Conservation (phyloP, 306 rosid species). For the Cicer arietinum region DNA sequence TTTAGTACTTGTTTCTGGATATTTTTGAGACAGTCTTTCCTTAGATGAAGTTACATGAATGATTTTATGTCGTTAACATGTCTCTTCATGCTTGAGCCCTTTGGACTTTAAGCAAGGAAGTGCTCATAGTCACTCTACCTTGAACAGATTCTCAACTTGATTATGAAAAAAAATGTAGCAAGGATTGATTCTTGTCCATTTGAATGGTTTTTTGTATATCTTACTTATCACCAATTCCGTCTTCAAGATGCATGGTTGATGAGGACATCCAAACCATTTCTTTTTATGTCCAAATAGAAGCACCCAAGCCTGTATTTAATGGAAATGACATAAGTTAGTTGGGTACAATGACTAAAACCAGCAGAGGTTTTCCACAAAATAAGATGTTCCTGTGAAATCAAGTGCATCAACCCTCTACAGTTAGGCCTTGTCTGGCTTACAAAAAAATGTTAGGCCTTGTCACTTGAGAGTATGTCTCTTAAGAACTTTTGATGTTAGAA, state of each 20-base stretch:
- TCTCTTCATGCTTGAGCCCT: slow-evolving; percentile 8
- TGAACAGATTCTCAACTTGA: not conserved
- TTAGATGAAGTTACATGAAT: not conserved
- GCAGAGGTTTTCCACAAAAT: not conserved
- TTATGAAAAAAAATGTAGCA: not conserved
- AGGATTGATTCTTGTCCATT: not conserved
- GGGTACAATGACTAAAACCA: not conserved
- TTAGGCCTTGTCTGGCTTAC: not conserved
- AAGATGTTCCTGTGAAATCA: not conserved
- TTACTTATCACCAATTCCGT: not conserved
- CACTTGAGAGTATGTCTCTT: not conserved
- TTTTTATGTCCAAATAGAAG: no score
- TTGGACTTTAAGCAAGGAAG: not conserved
- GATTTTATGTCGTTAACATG: not conserved
- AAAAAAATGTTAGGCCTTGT: no score
- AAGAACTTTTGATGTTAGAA: not conserved
- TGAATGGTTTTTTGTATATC: not conserved
- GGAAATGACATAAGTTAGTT: not conserved
- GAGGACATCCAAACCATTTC: no score
- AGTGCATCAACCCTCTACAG: not conserved
- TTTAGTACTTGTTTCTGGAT: not conserved
- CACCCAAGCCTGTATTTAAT: not conserved
- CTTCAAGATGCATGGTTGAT: not conserved
- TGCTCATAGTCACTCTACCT: not conserved
- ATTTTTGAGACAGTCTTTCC: not conserved